These are phyloP conservation scores for Thalia dealbata DNA, from an alignment of 176 grass and related monocot genomes.

Conservation along the genomic window DNA sequence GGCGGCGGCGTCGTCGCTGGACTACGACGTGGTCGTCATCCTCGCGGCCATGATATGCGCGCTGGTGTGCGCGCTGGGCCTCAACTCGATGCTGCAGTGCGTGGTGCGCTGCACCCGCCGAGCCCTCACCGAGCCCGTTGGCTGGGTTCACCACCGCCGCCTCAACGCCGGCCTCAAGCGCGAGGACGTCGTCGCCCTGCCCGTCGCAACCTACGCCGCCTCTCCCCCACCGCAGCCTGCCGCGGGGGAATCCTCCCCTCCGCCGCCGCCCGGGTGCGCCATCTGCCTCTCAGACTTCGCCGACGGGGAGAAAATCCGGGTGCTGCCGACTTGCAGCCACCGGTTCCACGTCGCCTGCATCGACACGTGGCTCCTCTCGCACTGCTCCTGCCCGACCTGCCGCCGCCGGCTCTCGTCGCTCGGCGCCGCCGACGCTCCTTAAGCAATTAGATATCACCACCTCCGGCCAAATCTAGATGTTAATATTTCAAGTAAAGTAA, in stretches of 20 bases:
- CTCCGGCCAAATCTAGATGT: background rate
- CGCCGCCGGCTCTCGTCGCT: conserved; percentile 14
- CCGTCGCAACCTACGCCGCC: conserved; percentile 16
- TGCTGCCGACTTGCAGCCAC: conserved; percentile 30
- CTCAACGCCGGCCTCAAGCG: conserved; percentile 49
- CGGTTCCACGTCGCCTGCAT: conserved; percentile 33
- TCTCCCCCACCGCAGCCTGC: conserved; percentile 3
- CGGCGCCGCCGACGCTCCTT: background rate
- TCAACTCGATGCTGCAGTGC: conserved; percentile 72
- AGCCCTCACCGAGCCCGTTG: conserved; percentile 38
- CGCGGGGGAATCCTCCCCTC: background rate
- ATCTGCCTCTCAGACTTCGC: conserved; percentile 36
- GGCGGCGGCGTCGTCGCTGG: conserved; percentile 19
- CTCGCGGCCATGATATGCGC: conserved; percentile 74
- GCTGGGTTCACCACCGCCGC: conserved; percentile 39
- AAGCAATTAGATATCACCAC: background rate
- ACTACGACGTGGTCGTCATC: conserved; percentile 72
- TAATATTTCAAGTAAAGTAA: too few species aligned
- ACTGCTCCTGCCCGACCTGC: conserved; percentile 33
- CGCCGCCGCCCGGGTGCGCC: conserved; percentile 19
- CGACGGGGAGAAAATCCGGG: conserved; percentile 31
- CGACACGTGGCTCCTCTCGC: conserved; percentile 33
- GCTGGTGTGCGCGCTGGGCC: conserved; percentile 57
- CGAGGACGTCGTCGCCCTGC: conserved; percentile 42
- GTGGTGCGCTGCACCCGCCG: conserved; percentile 51